phyloP scores from a whole-genome alignment of 1,284 basidiomycete species.

The Ceratorhiza oryzae-sativae region DNA sequence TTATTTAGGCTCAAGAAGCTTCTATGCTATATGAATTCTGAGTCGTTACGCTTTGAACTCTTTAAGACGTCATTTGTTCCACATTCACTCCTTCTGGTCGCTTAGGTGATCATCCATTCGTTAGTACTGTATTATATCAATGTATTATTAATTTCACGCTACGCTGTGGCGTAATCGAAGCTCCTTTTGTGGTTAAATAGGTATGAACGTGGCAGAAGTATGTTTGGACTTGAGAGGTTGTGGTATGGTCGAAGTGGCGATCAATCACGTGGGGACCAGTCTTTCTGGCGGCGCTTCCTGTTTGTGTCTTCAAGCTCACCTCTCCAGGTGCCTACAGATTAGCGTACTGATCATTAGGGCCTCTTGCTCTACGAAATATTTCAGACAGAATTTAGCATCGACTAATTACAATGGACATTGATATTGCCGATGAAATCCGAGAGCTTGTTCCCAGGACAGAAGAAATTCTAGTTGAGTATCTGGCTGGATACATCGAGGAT shows the following conservation, averaged over 20 bases:
- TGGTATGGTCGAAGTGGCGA: too few species aligned
- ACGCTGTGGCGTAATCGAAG: background rate
- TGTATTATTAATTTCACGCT: background rate
- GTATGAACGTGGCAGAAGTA: too few species aligned
- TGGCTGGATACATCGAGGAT: constrained; percentile 91
- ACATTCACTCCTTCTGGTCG: background rate
- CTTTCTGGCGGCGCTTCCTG: too few species aligned
- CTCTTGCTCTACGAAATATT: too few species aligned
- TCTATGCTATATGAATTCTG: background rate
- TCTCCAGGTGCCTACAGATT: too few species aligned
- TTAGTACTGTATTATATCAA: background rate
- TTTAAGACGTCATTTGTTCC: background rate
- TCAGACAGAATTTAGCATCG: too few species aligned
- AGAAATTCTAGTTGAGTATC: constrained; percentile 91
- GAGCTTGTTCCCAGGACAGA: constrained; percentile 79
- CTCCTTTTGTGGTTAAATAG: too few species aligned
- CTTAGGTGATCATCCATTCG: background rate
- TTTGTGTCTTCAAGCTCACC: too few species aligned
- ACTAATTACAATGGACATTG: constrained; percentile 48
- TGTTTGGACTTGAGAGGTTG: too few species aligned
- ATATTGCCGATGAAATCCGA: constrained; percentile 81
- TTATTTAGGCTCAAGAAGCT: background rate
- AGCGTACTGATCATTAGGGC: too few species aligned
- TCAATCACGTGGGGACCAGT: background rate
- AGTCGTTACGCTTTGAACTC: background rate